phyloP scores from a whole-genome alignment of 2,329 filamentous ascomycete species.

The Arthroderma sp. region DNA sequence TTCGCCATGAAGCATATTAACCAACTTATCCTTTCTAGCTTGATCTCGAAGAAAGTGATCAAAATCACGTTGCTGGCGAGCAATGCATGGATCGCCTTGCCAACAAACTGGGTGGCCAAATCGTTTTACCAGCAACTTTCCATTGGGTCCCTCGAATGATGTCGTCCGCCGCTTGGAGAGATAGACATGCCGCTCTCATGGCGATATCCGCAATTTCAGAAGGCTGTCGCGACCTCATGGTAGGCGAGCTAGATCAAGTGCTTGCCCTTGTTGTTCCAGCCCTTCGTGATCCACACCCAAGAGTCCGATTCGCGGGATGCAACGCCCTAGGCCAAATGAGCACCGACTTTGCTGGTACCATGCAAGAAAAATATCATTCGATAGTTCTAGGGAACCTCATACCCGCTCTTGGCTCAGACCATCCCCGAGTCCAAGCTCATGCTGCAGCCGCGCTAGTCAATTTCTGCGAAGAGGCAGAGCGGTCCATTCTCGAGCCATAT shows the following conservation, averaged over 20 bases:
- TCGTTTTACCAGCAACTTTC: constrained; percentile 87
- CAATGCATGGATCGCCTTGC: constrained; percentile 96
- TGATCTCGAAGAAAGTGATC: constrained; percentile 88
- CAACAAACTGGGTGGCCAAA: constrained; percentile 89
- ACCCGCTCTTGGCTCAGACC: constrained; percentile 75
- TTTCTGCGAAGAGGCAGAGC: constrained; percentile 97
- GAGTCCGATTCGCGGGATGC: constrained; percentile 93
- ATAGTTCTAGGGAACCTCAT: constrained; percentile 81
- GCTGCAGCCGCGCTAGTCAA: constrained; percentile 96
- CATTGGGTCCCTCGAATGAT: constrained; percentile 97
- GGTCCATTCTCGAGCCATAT: constrained; percentile 80
- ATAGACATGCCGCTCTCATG: constrained; percentile 94
- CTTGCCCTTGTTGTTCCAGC: constrained; percentile 89
- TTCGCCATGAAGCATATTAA: constrained; percentile 4
- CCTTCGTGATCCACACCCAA: constrained; percentile 76
- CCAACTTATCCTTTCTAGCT: constrained; percentile 40
- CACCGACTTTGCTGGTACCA: constrained; percentile 93
- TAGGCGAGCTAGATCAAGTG: constrained; percentile 85
- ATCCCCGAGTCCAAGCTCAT: constrained; percentile 90
- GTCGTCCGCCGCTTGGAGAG: constrained; percentile 84
- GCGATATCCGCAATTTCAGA: constrained; percentile 97
- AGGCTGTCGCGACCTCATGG: constrained; percentile 90
- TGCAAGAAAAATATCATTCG: constrained; percentile 92
- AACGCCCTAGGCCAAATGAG: constrained; percentile 99
- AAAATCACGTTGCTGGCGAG: constrained; percentile 94